These are phyloP conservation scores for Porcisia hertigi DNA, from an alignment of 208 protist genomes.

Conservation along the genomic window DNA sequence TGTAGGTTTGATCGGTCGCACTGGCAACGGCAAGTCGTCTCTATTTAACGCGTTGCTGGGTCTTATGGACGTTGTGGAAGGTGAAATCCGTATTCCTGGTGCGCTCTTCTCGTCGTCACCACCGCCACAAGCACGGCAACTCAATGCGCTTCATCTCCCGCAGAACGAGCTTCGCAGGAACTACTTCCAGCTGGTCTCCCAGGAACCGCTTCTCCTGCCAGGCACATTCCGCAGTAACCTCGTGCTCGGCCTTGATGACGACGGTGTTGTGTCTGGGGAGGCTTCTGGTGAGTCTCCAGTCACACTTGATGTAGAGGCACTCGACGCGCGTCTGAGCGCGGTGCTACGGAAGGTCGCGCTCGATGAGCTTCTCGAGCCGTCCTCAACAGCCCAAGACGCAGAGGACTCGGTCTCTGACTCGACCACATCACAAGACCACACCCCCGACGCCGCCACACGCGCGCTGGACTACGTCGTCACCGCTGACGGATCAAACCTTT, in stretches of 20 bases:
- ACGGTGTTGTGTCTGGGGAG: background rate
- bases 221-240: conserved; percentile 96
- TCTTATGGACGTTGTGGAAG: conserved; percentile 88
- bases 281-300: background rate
- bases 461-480: conserved; percentile 66
- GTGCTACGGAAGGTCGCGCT: conserved; percentile 47
- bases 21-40: conserved; percentile 87
- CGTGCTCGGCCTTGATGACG: conserved; percentile 46
- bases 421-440: background rate
- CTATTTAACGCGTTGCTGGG: conserved; percentile 77
- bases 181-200: conserved; percentile 97
- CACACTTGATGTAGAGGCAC: background rate
- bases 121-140: conserved; percentile 4
- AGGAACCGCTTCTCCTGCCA: conserved; percentile 96
- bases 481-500: conserved; percentile 87
- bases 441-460: conserved; percentile 16
- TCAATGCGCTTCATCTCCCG: conserved; percentile 22
- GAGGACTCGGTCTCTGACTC: background rate
- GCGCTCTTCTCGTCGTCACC: conserved; percentile 24
- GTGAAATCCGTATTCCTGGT: conserved; percentile 37
- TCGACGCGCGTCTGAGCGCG: conserved; percentile 43
- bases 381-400: background rate
- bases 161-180: conserved; percentile 69
- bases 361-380: conserved; percentile 41
- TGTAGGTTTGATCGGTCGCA: conserved; percentile 76